A percentile compares a stretch with the other conserved stretches of the same genome.
Evolutionary conservation across 2,329 filamentous ascomycete genomes (phyloP).

Genomic region (Trichoderma sp.): DNA sequence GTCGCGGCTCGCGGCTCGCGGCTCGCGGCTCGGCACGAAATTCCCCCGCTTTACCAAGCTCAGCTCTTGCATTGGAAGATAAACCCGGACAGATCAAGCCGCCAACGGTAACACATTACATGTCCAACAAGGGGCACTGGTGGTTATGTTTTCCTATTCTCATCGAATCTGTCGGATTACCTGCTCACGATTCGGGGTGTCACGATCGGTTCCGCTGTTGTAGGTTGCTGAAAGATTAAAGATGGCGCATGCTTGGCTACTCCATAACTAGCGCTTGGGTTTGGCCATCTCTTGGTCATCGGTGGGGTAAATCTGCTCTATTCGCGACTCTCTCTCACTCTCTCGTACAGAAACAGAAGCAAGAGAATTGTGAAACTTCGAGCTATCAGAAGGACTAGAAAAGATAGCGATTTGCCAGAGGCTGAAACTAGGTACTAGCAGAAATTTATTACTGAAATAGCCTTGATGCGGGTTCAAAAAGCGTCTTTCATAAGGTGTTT

Average conservation of each 20-base stretch:
- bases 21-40: background rate
- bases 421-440: background rate
- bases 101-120: background rate
- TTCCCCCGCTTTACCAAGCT: background rate
- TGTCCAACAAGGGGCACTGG: background rate
- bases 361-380: background rate
- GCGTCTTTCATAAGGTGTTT: background rate
- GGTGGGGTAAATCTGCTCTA: background rate
- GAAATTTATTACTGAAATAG: background rate
- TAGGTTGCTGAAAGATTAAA: background rate
- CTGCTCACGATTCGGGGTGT: background rate
- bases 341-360: background rate
- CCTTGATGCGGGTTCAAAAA: background rate
- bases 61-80: background rate
- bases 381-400: background rate
- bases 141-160: background rate
- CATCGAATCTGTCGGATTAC: background rate
- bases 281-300: background rate
- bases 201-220: background rate
- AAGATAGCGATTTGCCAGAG: background rate
- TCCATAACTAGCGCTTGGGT: background rate
- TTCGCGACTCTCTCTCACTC: background rate
- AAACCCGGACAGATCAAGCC: background rate
- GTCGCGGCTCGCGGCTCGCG: background rate
- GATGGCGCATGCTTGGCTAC: background rate